Percentiles rank a stretch among this genome's conserved stretches.
Conservation (phyloP, 805 yeast genomes). For the Wickerhamiella domercqiae region DNA sequence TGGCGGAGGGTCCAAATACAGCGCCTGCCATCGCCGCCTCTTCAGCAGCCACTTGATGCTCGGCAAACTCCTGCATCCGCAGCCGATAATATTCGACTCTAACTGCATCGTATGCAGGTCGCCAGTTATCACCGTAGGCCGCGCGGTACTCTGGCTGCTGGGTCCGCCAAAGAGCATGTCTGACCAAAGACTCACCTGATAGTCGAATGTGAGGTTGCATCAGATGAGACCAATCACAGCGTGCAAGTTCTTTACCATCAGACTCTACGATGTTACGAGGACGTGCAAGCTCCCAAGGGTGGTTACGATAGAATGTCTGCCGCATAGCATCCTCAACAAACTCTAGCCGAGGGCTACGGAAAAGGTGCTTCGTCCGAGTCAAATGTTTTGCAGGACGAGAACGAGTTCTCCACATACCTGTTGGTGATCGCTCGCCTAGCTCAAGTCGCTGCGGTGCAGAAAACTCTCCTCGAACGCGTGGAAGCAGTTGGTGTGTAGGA, state of each 20-base stretch:
- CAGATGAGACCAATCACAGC: constrained; percentile 64
- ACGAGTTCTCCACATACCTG: constrained; percentile 33
- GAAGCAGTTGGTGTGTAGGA: constrained; percentile 50
- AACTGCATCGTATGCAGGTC: constrained; percentile 69
- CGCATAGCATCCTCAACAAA: constrained; percentile 72
- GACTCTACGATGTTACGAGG: constrained; percentile 71
- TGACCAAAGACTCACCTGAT: constrained; percentile 83
- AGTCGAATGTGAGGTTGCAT: constrained; percentile 57
- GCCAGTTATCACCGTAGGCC: constrained; percentile 20
- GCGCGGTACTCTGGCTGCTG: constrained; percentile 21
- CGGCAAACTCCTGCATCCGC: constrained; percentile 71
- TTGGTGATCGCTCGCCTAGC: constrained; percentile 10
- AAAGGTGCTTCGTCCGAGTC: constrained; percentile 25
- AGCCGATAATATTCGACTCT: constrained; percentile 76
- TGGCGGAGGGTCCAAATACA: constrained; percentile 41
- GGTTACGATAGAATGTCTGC: constrained; percentile 71
- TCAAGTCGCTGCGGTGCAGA: no score
- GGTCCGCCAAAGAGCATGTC: constrained; percentile 47
- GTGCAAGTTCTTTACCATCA: constrained; percentile 34
- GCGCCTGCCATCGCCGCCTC: constrained; percentile 81
- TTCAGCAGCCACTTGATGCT: constrained; percentile 55
- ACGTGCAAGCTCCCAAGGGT: constrained; percentile 95
- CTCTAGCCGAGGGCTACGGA: constrained; percentile 37
- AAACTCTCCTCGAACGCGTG: constrained; percentile 23
- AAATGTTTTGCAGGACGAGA: constrained; percentile 22